These are phyloP conservation scores for Euphorbia peplus DNA, from an alignment of 345 rosid genomes.

Conservation along the genomic window DNA sequence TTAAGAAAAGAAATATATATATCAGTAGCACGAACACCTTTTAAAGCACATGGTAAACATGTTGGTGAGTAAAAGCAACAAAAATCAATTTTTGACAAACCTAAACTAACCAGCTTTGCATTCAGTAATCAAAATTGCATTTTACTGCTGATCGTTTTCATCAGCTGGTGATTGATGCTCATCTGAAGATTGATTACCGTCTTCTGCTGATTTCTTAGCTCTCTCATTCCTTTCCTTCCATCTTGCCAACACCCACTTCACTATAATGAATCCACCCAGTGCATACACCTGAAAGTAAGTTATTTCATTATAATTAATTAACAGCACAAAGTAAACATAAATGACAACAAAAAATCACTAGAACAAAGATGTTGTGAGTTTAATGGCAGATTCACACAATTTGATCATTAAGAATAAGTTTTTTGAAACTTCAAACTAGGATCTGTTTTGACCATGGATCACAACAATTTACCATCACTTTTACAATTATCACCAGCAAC, in stretches of 20 bases:
- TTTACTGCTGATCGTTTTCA: conserved; percentile 24
- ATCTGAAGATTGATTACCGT: conserved; percentile 27
- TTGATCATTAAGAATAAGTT: too few species aligned
- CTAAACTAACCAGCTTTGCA: not conserved
- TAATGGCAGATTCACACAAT: too few species aligned
- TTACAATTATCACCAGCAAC: too few species aligned
- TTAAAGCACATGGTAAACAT: not conserved
- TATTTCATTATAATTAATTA: too few species aligned
- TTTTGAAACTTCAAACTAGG: too few species aligned
- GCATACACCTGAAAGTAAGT: conserved; percentile 62
- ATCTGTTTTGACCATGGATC: too few species aligned
- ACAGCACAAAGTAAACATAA: not conserved
- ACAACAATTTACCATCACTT: too few species aligned
- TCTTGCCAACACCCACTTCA: conserved; percentile 84
- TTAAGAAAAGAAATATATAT: too few species aligned
- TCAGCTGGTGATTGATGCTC: conserved; percentile 24
- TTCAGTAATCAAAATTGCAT: not conserved
- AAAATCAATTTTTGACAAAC: not conserved
- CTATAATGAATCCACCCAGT: conserved; percentile 68
- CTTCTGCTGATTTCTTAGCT: conserved; percentile 35
- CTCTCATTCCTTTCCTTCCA: conserved; percentile 69
- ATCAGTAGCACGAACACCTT: too few species aligned
- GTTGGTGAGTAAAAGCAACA: not conserved
- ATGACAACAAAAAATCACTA: not conserved
- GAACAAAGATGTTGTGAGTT: too few species aligned